Base-by-base conservation (phyloP, 192 early-diverging fungal species). In the Coemansia sp. region DNA sequence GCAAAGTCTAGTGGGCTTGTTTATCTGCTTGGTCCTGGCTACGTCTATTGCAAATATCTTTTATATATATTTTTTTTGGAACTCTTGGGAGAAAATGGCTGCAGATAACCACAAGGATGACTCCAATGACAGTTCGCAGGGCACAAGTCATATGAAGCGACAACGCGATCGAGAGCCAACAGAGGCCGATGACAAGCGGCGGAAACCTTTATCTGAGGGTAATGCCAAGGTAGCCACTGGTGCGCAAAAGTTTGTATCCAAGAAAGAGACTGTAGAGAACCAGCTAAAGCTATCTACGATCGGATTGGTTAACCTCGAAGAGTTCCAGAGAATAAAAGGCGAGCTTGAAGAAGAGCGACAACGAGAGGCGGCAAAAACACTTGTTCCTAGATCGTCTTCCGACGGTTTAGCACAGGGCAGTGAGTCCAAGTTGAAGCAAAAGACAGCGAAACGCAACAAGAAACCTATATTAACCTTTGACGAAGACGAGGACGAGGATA, bases 271-370 rank as follows among this genome's bases (percentile, higher is more conserved):
- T 74, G 89, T 95, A 2, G 95, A 98, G 69, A 88, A 87, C 65
- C 90, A 91, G 33, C 87, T 98, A 34, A 97, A 95, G 73, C 87
- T 85, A n/a, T 90, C 91, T 43, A 97, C 96, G 1, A 87, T 97
- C 49, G 96, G 96, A 46, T 83, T 98, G 31, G 94, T 96, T 1
- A 85, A 92, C 65, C 85, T 97, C 31, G 90, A 93, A 65, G 95
- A 98, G 57, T 98, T 96, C 68, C 90, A 93, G 52, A 88, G 93
- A 57, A 96, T 95, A 63, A 83, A 91, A 39, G 88, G 89, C 66
- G 88, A 91, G 41, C 75, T 97, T 3, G 92, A 98, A 69, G 93
- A 95, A 71, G 90, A 93, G 52, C 88, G 93, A 62, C 89, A 87
- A 58, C 84, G 90, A 27, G 89, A 88, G 61, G 90, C 92, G 0